Evolutionary conservation across 805 yeast species (phyloP).

Genomic region (Candida easanensis): DNA sequence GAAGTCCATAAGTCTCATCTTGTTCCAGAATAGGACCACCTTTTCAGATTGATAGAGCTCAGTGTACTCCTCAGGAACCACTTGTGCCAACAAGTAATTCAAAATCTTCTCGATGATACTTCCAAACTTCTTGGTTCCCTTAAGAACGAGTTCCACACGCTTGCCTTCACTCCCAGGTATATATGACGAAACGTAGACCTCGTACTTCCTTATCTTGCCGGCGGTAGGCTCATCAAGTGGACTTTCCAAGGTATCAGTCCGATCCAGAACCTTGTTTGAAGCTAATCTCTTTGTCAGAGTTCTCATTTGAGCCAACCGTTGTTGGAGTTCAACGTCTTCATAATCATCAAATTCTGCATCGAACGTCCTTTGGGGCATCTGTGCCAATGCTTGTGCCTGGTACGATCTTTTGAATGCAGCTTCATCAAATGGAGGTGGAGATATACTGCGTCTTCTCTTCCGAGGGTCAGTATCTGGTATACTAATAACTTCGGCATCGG

Average conservation of each 20-base stretch:
- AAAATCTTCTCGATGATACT: constrained; percentile 15
- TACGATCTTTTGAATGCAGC: constrained; percentile 1
- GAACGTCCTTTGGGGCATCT: constrained; percentile 1
- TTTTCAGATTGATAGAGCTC: constrained; percentile 11
- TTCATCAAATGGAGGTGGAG: constrained; percentile 19
- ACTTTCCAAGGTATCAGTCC: background rate
- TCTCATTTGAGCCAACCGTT: background rate
- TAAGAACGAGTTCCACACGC: constrained; percentile 12
- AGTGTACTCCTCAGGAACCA: background rate
- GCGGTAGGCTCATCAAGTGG: background rate
- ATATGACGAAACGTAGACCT: constrained; percentile 15
- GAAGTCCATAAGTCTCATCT: constrained; percentile 18
- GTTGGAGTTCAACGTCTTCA: constrained; percentile 7
- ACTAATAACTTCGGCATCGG: background rate
- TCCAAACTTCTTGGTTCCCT: constrained; percentile 21
- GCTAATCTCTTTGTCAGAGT: constrained; percentile 3
- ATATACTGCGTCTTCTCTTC: constrained; percentile 5
- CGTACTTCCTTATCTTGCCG: constrained; percentile 8
- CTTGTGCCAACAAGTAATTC: constrained; percentile 7
- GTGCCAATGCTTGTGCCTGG: background rate
- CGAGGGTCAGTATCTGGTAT: constrained; percentile 1
- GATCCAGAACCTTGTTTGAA: background rate
- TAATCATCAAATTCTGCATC: constrained; percentile 11
- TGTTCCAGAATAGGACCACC: constrained; percentile 24
- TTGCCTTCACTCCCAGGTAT: constrained; percentile 21